Percentiles rank a stretch among this genome's conserved stretches.
phyloP scores from a whole-genome alignment of 805 yeast genomes.

The Blastobotrys attinorum region DNA sequence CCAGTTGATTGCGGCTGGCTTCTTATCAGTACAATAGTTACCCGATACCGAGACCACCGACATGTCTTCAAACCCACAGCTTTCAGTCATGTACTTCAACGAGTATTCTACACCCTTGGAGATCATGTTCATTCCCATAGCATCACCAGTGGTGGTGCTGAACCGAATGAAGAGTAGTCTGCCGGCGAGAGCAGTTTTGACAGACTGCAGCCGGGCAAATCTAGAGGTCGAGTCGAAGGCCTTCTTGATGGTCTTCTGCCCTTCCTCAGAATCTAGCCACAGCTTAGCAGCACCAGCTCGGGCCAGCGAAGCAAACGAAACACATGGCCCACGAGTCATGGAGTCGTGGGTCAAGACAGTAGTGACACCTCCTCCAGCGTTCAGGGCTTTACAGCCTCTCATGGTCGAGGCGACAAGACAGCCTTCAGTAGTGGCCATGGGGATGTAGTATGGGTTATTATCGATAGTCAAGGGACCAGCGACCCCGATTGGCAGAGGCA shows the following conservation, averaged over 20 bases:
- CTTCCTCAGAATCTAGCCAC: conserved; percentile 95
- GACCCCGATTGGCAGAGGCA: conserved; percentile 96
- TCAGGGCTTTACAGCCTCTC: conserved; percentile 98
- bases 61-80: conserved; percentile 93
- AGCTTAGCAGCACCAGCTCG: conserved; percentile 93
- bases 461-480: conserved; percentile 96
- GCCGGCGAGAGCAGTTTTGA: conserved; percentile 94
- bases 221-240: conserved; percentile 96
- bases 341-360: conserved; percentile 93
- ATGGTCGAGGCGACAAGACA: conserved; percentile 96
- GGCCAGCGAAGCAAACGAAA: conserved; percentile 67
- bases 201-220: conserved; percentile 87
- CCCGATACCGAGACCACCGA: conserved; percentile 87
- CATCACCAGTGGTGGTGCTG: conserved; percentile 99
- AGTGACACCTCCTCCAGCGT: conserved; percentile 92
- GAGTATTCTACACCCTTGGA: conserved; percentile 95
- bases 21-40: conserved; percentile 95
- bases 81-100: conserved; percentile 74
- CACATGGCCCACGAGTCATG: conserved; percentile 99
- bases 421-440: conserved; percentile 99
- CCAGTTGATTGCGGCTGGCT: conserved; percentile 98
- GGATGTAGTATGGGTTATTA: conserved; percentile 80
- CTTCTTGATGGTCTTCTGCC: conserved; percentile 69
- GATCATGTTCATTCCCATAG: conserved; percentile 99
- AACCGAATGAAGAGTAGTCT: conserved; percentile 80